Evolutionary conservation across 768 basidiomycete genomes (phyloP).

Genomic region (Tricholoma flavovirens): DNA sequence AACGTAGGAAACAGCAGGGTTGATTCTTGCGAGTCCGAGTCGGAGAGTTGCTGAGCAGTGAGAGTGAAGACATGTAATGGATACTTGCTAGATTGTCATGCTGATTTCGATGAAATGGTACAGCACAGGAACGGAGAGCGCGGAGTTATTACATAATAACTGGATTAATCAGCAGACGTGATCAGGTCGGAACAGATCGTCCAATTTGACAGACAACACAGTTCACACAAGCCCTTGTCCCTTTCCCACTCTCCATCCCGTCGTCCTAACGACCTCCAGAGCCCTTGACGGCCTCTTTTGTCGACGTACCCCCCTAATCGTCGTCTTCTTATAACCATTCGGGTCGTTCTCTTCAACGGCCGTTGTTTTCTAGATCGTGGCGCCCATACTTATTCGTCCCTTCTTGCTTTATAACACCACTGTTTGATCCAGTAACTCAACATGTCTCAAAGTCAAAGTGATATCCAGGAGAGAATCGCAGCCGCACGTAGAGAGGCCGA

Average conservation of each 20-base stretch:
- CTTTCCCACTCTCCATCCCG: slow-evolving; percentile 21
- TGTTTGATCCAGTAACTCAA: slow-evolving; percentile 8
- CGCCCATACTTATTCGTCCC: not conserved
- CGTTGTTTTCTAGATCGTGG: not conserved
- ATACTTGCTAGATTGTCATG: too few species aligned
- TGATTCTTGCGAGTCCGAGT: too few species aligned
- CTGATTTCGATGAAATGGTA: too few species aligned
- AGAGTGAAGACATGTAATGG: too few species aligned
- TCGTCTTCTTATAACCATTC: not conserved
- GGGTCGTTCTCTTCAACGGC: slow-evolving; percentile 1
- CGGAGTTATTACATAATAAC: not conserved
- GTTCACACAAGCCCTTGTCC: slow-evolving; percentile 18
- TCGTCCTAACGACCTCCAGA: slow-evolving; percentile 19
- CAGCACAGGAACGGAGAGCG: too few species aligned
- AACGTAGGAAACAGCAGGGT: too few species aligned
- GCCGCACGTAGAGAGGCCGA: slow-evolving; percentile 96
- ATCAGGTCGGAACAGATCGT: slow-evolving; percentile 1
- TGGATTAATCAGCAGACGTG: too few species aligned
- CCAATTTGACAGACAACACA: slow-evolving; percentile 10
- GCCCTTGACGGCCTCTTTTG: slow-evolving; percentile 7
- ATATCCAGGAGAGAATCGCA: slow-evolving; percentile 90
- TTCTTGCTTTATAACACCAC: not conserved
- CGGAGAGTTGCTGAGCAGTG: too few species aligned
- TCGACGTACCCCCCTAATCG: slow-evolving; percentile 1
- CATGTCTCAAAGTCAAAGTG: slow-evolving; percentile 79